Conservation (phyloP, 1,284 basidiomycete genomes). For the Albatrellus sp. region DNA sequence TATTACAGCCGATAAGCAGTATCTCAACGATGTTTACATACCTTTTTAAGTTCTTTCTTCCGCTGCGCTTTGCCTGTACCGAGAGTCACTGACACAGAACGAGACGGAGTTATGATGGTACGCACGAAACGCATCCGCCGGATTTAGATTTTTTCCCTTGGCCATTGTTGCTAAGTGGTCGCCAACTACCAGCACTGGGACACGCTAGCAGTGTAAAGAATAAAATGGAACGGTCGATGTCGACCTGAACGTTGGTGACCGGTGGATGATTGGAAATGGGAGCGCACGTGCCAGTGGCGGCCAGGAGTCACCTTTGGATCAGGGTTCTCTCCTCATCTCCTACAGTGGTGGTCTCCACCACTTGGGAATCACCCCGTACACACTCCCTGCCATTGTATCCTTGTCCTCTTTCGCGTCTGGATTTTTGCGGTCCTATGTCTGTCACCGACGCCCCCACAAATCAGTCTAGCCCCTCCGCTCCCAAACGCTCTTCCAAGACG, state of each 20-base stretch:
- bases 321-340: too few relatives aligned
- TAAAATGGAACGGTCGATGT: too few relatives aligned
- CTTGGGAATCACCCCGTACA: conserved; percentile 21
- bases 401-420: neutral
- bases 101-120: conserved; percentile 2
- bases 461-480: conserved; percentile 18
- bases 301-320: too few relatives aligned
- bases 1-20: conserved; percentile 1
- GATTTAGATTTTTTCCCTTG: conserved; percentile 73
- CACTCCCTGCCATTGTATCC: conserved; percentile 5
- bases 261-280: too few relatives aligned
- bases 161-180: conserved; percentile 36
- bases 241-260: too few relatives aligned
- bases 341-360: conserved; percentile 7
- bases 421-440: conserved; percentile 17
- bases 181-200: too few relatives aligned
- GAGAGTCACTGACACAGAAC: conserved; percentile 5
- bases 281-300: too few relatives aligned
- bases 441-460: conserved; percentile 12
- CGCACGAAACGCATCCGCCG: conserved; percentile 75
- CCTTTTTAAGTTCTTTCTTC: conserved; percentile 88
- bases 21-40: conserved; percentile 19
- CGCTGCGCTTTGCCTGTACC: conserved; percentile 71
- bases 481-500: conserved; percentile 56
- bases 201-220: too few relatives aligned